phyloP scores from a whole-genome alignment of 345 rosid species.

The Rhodomyrtus tomentosa region DNA sequence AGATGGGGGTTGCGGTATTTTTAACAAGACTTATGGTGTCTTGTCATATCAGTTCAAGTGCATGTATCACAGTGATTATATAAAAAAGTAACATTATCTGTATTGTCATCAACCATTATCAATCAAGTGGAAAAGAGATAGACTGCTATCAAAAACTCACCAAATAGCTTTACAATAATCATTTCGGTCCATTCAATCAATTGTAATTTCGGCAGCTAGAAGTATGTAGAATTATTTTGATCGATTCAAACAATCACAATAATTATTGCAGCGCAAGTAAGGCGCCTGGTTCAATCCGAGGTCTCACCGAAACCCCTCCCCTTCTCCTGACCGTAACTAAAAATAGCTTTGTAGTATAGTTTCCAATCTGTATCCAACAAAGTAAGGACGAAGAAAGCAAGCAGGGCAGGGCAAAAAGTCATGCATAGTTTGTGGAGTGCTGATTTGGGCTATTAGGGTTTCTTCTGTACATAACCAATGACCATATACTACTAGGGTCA shows the following conservation, averaged over 20 bases:
- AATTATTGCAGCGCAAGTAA: neutral
- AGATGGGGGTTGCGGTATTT: neutral
- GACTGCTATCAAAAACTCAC: neutral
- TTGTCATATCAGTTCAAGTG: neutral
- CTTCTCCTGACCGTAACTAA: neutral
- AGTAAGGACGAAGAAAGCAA: neutral
- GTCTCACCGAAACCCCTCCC: neutral
- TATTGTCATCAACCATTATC: neutral
- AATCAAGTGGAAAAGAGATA: neutral
- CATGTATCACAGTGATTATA: neutral
- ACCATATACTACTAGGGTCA: neutral
- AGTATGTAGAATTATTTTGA: neutral
- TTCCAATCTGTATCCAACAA: neutral
- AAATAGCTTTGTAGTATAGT: neutral
- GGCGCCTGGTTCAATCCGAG: neutral
- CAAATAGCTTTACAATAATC: neutral
- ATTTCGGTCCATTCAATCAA: no score
- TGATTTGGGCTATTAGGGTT: neutral
- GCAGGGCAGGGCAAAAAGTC: neutral
- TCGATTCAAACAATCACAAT: neutral
- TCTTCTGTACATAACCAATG: neutral
- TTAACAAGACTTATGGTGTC: neutral
- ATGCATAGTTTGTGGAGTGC: neutral
- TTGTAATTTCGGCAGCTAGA: neutral
- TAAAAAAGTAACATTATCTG: neutral